phyloP scores from a whole-genome alignment of 208 protist species.

The Crithidia fasciculata region DNA sequence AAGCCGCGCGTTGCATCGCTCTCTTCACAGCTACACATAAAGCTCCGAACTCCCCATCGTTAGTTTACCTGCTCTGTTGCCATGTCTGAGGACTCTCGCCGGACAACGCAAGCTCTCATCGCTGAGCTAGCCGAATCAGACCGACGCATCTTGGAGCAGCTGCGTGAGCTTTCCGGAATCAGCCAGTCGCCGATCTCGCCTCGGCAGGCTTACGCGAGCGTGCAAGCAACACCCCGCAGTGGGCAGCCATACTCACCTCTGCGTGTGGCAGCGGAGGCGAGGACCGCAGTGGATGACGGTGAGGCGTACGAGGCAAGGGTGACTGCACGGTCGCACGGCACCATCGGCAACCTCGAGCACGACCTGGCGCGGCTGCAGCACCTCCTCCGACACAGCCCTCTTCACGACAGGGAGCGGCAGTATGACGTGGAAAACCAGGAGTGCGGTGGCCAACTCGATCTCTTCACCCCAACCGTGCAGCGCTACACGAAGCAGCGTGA shows the following conservation, averaged over 20 bases:
- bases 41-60: background rate
- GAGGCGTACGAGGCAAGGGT: background rate
- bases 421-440: background rate
- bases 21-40: too few species aligned
- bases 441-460: too few species aligned
- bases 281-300: background rate
- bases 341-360: constrained; percentile 4
- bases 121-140: constrained; percentile 25
- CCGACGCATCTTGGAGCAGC: constrained; percentile 31
- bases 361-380: constrained; percentile 27
- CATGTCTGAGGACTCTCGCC: background rate
- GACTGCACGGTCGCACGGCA: background rate
- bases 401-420: background rate
- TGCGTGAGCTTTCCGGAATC: constrained; percentile 29
- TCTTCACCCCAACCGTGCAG: background rate
- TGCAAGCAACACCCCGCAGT: constrained; percentile 22
- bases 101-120: constrained; percentile 30
- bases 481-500: background rate
- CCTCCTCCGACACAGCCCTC: constrained; percentile 26
- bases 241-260: background rate
- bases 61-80: background rate
- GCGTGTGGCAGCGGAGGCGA: background rate
- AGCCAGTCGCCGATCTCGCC: constrained; percentile 31
- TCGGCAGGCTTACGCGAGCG: constrained; percentile 16
- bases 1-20: too few species aligned